These are phyloP conservation scores for Melanomma pulvis-pyrius DNA, from an alignment of 495 filamentous ascomycete species.

Conservation along the genomic window DNA sequence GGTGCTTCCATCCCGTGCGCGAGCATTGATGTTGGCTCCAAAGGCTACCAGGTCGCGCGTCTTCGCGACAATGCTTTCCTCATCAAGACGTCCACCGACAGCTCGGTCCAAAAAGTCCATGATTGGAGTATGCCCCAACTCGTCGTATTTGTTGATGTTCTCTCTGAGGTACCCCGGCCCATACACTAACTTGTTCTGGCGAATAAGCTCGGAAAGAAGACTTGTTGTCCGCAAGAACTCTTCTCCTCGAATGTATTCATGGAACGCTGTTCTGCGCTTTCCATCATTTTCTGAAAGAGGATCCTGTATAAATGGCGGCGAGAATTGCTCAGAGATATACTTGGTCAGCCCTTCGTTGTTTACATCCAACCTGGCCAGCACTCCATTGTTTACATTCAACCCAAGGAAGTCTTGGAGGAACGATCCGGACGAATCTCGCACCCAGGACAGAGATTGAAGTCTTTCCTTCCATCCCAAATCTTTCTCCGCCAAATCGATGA, in stretches of 20 bases:
- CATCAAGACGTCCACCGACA: background rate
- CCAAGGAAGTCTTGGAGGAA: background rate
- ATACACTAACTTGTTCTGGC: no score
- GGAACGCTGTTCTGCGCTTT: background rate
- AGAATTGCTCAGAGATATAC: background rate
- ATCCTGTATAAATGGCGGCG: background rate
- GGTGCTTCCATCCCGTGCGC: slow-evolving; percentile 2
- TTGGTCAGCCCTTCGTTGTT: background rate
- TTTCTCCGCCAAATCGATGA: background rate
- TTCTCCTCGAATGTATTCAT: background rate
- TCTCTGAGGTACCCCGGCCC: no score
- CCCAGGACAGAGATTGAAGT: background rate
- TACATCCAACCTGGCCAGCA: background rate
- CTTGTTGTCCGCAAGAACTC: background rate
- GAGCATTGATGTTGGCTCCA: slow-evolving; percentile 8
- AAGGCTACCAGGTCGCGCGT: background rate
- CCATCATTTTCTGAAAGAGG: background rate
- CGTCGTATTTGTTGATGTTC: slow-evolving; percentile 6
- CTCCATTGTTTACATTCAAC: background rate
- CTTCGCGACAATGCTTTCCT: background rate
- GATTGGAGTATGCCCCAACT: background rate
- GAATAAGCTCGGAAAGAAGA: background rate
- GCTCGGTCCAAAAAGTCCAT: background rate
- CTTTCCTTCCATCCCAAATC: background rate
- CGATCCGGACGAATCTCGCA: slow-evolving; percentile 4